Base-by-base conservation (phyloP, 1,284 basidiomycete species). In the Cryptococcus deneoformans region DNA sequence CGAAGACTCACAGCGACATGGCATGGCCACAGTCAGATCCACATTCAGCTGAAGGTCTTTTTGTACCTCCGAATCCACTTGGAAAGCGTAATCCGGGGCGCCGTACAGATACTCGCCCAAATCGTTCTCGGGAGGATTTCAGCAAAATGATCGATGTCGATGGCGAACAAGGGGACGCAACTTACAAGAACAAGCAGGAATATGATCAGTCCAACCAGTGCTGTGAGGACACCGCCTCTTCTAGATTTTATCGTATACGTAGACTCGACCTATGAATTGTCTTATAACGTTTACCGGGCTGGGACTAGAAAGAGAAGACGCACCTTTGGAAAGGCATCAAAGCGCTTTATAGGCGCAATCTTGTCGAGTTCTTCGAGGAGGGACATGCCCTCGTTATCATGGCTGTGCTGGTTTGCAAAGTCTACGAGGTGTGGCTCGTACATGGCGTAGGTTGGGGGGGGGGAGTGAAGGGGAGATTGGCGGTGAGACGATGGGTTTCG, bases 21-120 rank as follows among this genome's bases (percentile, higher is more conserved):
- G 92, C 85, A 93, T 96, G 63, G 89, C 89, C 29, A 97, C 88
- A 11, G 90, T 85, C 76, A 95, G 76, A 77, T 97, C 93, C 54
- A 96, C 83, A 73, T 97, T 96, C 61, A 97, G 81, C 63, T 86
- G 84, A 79, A 97, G 80, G 56, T 82, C 85, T 62, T 83, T 86
- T 20, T 79, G 78, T 34, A 82, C 75, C 47, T 83, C 83, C 20
- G 79, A 77, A 70, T 95, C 92, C 52, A 97, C 87, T 59, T 83
- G 85, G 76, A 95, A 97, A 66, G 87, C 85, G 69, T 88, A 87
- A 66, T 88, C 87, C 10, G 90, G 88, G 82, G 92, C 92, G 50
- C 93, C 93, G 83, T 89, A 97, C 38, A 98, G 80, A 71, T 86
- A 98, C 69, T 95, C 90, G 49, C 86, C 86, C 46, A 95, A 78